These are phyloP conservation scores for Nectriaceae sp. DNA, from an alignment of 2,329 filamentous ascomycete genomes.

Conservation along the genomic window DNA sequence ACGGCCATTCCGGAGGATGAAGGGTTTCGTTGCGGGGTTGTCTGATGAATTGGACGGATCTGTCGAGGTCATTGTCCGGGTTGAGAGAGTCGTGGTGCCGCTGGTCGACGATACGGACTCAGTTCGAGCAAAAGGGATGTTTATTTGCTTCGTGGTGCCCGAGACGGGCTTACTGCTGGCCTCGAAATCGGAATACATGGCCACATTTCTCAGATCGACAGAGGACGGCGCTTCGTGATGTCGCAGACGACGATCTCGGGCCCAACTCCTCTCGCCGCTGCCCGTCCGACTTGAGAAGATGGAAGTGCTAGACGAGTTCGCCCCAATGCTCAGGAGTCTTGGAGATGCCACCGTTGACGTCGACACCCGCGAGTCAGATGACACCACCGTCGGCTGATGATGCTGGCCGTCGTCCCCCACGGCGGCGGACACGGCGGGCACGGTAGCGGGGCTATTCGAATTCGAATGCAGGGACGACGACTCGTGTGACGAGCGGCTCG, in stretches of 20 bases:
- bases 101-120: slow-evolving; percentile 51
- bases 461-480: slow-evolving; percentile 22
- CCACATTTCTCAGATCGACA: slow-evolving; percentile 37
- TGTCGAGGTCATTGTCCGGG: slow-evolving; percentile 50
- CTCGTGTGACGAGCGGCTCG: slow-evolving; percentile 30
- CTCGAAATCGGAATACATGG: slow-evolving; percentile 36
- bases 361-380: slow-evolving; percentile 25
- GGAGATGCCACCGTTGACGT: slow-evolving; percentile 17
- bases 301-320: slow-evolving; percentile 15
- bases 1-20: slow-evolving; percentile 75
- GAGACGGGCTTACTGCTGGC: slow-evolving; percentile 32
- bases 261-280: slow-evolving; percentile 17
- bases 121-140: slow-evolving; percentile 39
- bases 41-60: slow-evolving; percentile 49
- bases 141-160: slow-evolving; percentile 35
- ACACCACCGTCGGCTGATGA: slow-evolving; percentile 18
- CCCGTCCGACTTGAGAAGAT: slow-evolving; percentile 24
- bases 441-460: slow-evolving; percentile 31
- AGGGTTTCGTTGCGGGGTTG: slow-evolving; percentile 50
- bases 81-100: slow-evolving; percentile 43
- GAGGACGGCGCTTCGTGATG: slow-evolving; percentile 20
- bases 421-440: slow-evolving; percentile 17
- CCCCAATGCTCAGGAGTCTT: slow-evolving; percentile 14
- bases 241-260: slow-evolving; percentile 24
- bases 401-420: slow-evolving; percentile 3